phyloP scores from a whole-genome alignment of 768 basidiomycete species.

The Tricholoma bakamatsutake region DNA sequence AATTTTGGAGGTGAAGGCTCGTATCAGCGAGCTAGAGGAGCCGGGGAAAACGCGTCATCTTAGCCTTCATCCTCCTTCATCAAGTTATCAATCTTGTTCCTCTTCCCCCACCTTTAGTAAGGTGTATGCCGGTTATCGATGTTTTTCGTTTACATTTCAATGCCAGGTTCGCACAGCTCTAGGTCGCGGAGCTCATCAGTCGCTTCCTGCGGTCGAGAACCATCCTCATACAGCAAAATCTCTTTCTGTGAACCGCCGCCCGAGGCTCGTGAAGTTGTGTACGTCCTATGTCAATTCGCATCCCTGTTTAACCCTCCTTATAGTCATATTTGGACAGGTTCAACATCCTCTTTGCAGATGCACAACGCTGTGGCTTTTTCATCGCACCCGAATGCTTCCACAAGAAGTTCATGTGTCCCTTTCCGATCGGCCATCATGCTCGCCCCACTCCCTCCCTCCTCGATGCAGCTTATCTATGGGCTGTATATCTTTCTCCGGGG shows the following conservation, averaged over 20 bases:
- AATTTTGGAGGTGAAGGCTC: constrained; percentile 35
- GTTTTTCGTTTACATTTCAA: neutral
- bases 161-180: neutral
- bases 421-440: constrained; percentile 23
- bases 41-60: constrained; percentile 11
- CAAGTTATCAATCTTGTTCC: constrained; percentile 4
- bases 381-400: constrained; percentile 41
- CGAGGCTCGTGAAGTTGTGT: neutral
- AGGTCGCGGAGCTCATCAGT: neutral
- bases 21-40: constrained; percentile 37
- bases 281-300: neutral
- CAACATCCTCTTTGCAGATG: constrained; percentile 32
- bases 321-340: constrained; percentile 9
- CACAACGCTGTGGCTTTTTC: constrained; percentile 47
- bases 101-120: neutral
- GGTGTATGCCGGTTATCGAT: neutral
- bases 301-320: neutral
- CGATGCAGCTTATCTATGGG: constrained; percentile 35
- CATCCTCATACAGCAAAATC: neutral
- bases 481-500: constrained; percentile 22
- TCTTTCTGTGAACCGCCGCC: neutral
- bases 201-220: neutral
- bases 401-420: constrained; percentile 22
- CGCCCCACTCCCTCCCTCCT: constrained; percentile 32
- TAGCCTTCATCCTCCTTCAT: constrained; percentile 9